Percentiles rank a stretch among this genome's conserved stretches.
These are phyloP conservation scores for Alternaria atra DNA, from an alignment of 2,329 filamentous ascomycete species.

Conservation along the genomic window DNA sequence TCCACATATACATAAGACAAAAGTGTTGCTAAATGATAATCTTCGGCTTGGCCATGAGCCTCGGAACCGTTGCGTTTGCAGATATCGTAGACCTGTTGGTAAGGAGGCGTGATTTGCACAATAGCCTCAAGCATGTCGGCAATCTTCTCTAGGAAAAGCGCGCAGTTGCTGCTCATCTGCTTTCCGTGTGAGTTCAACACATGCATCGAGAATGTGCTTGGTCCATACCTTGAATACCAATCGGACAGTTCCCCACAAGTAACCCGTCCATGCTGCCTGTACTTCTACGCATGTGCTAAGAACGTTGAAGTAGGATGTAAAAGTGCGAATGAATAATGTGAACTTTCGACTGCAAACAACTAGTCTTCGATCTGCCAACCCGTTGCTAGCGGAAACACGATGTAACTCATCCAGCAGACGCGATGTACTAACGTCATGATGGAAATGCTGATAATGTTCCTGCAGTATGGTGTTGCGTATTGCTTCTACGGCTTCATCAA, in stretches of 20 bases:
- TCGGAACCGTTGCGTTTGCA: slow-evolving; percentile 18
- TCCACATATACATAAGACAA: slow-evolving; percentile 42
- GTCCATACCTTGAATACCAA: slow-evolving; percentile 36
- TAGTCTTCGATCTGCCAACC: slow-evolving; percentile 20
- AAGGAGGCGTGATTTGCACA: slow-evolving; percentile 32
- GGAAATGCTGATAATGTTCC: slow-evolving; percentile 25
- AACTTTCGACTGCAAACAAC: slow-evolving; percentile 30
- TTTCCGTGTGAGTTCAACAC: neutral
- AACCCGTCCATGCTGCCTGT: slow-evolving; percentile 31
- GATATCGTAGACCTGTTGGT: slow-evolving; percentile 31
- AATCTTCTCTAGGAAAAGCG: slow-evolving; percentile 35
- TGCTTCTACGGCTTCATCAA: slow-evolving; percentile 31
- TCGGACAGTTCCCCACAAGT: slow-evolving; percentile 35
- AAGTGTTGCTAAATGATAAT: slow-evolving; percentile 23
- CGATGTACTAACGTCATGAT: slow-evolving; percentile 20
- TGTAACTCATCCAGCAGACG: slow-evolving; percentile 32
- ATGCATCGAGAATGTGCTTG: neutral
- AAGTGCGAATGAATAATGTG: slow-evolving; percentile 28
- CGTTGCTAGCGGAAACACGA: slow-evolving; percentile 14
- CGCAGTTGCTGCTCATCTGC: slow-evolving; percentile 34
- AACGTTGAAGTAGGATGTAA: slow-evolving; percentile 41
- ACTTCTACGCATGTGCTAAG: slow-evolving; percentile 29
- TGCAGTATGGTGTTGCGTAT: slow-evolving; percentile 32
- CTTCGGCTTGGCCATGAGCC: slow-evolving; percentile 9
- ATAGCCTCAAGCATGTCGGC: slow-evolving; percentile 38